Conservation (phyloP, 2,329 filamentous ascomycete species). For the Thermoascus crustaceus region DNA sequence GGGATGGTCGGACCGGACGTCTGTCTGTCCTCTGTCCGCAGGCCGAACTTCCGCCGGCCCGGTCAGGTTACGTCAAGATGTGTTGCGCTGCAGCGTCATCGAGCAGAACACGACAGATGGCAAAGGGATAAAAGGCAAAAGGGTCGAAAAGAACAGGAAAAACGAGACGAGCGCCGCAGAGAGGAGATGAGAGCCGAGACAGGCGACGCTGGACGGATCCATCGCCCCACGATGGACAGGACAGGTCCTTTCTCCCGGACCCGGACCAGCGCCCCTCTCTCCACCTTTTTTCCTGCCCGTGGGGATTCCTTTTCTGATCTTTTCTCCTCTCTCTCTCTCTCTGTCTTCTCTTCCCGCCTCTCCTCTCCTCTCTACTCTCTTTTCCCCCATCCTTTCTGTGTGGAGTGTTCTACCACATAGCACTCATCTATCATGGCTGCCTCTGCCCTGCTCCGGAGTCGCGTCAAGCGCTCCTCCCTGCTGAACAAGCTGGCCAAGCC, state of each 20-base stretch:
- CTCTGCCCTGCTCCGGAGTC: slow-evolving; percentile 66
- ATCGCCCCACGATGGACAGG: background rate
- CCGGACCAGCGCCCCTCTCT: slow-evolving; percentile 6
- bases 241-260: slow-evolving; percentile 7
- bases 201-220: background rate
- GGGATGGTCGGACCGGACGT: too few relatives aligned
- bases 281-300: slow-evolving; percentile 9
- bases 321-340: slow-evolving; percentile 10
- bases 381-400: slow-evolving; percentile 7
- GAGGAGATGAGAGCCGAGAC: too few relatives aligned
- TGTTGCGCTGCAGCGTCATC: too few relatives aligned
- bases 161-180: too few relatives aligned
- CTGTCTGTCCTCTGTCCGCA: too few relatives aligned
- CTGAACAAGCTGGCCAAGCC: slow-evolving; percentile 71
- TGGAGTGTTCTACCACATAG: too few relatives aligned
- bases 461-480: slow-evolving; percentile 67
- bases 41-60: background rate
- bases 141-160: too few relatives aligned
- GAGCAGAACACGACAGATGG: too few relatives aligned
- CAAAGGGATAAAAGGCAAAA: too few relatives aligned
- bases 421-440: slow-evolving; percentile 40
- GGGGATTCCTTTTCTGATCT: slow-evolving; percentile 10
- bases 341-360: slow-evolving; percentile 3
- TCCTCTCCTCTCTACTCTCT: slow-evolving; percentile 8
- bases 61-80: background rate